Evolutionary conservation across 441 rosid genomes (phyloP).

Genomic region (Francoa sonchifolia): DNA sequence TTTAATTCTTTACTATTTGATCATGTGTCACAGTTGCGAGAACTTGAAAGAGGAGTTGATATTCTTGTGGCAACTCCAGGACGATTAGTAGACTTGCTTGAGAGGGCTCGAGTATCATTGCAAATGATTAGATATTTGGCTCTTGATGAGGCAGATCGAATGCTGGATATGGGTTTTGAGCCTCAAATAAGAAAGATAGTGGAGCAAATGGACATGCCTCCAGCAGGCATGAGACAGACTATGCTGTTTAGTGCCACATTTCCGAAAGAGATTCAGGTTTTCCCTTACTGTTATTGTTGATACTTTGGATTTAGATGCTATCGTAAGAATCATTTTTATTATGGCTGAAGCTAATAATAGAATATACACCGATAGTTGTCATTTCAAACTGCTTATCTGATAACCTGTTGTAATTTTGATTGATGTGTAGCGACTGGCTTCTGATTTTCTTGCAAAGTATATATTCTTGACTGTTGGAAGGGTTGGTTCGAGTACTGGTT

Average conservation of each 20-base stretch:
- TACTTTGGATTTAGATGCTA: background rate
- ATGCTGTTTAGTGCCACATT: slow-evolving; percentile 61
- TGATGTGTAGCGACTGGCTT: slow-evolving; percentile 72
- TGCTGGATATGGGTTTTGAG: slow-evolving; percentile 66
- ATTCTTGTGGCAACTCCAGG: slow-evolving; percentile 60
- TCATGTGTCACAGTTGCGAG: slow-evolving; percentile 53
- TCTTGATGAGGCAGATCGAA: slow-evolving; percentile 66
- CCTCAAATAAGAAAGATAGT: slow-evolving; percentile 60
- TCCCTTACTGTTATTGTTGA: slow-evolving; percentile 2
- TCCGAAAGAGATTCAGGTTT: slow-evolving; percentile 52
- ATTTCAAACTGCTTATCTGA: slow-evolving; percentile 7
- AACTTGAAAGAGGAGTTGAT: slow-evolving; percentile 58
- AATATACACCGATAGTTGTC: background rate
- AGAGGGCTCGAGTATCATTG: slow-evolving; percentile 51
- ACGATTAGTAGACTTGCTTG: slow-evolving; percentile 47
- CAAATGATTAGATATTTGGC: slow-evolving; percentile 40
- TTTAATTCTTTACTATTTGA: too few species aligned
- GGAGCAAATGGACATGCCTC: slow-evolving; percentile 57
- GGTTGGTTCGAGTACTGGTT: slow-evolving; percentile 95
- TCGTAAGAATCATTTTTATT: too few species aligned
- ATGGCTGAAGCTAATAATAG: background rate
- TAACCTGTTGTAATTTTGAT: slow-evolving; percentile 9
- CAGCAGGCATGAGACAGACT: slow-evolving; percentile 43
- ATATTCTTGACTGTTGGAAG: slow-evolving; percentile 85
- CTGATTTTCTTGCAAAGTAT: slow-evolving; percentile 70